phyloP scores from a whole-genome alignment of 192 early-diverging fungal species.

The Backusella luteola region DNA sequence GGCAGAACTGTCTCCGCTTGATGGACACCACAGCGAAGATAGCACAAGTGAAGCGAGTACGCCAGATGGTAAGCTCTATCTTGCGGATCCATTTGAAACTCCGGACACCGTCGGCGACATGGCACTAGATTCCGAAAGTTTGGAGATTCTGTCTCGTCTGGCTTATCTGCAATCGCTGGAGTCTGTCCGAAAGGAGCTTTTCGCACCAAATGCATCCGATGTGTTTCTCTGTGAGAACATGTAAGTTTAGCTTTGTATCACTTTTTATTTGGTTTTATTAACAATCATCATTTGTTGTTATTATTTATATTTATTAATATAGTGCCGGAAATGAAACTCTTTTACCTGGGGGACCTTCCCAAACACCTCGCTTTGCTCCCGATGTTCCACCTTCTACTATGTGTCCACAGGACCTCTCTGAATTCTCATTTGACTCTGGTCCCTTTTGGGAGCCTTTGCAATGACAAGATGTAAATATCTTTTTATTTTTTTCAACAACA shows the following conservation, averaged over 20 bases:
- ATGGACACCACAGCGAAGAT: slow-evolving; percentile 5
- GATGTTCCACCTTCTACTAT: slow-evolving; percentile 22
- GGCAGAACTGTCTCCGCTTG: neutral
- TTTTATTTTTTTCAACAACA: neutral
- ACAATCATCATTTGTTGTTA: slow-evolving; percentile 1
- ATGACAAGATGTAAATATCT: neutral
- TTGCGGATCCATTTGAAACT: slow-evolving; percentile 5
- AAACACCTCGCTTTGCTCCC: slow-evolving; percentile 11
- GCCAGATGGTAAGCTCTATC: slow-evolving; percentile 2
- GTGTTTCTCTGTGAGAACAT: slow-evolving; percentile 13
- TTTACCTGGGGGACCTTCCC: neutral
- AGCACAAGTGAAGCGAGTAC: slow-evolving; percentile 25
- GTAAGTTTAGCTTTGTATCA: slow-evolving; percentile 12
- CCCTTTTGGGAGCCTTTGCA: slow-evolving; percentile 8
- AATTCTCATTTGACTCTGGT: slow-evolving; percentile 17
- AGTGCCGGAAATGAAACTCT: neutral
- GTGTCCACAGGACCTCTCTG: slow-evolving; percentile 20
- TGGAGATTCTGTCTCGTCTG: neutral
- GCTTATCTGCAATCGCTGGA: slow-evolving; percentile 5
- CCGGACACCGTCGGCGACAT: neutral
- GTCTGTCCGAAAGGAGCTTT: neutral
- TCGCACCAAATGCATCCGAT: slow-evolving; percentile 9
- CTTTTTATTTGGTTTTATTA: neutral
- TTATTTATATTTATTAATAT: slow-evolving; percentile 6
- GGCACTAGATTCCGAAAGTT: neutral